A percentile compares a stretch with the other conserved stretches of the same genome.
Evolutionary conservation across 768 basidiomycete genomes (phyloP).

Genomic region (Amanita thiersii): DNA sequence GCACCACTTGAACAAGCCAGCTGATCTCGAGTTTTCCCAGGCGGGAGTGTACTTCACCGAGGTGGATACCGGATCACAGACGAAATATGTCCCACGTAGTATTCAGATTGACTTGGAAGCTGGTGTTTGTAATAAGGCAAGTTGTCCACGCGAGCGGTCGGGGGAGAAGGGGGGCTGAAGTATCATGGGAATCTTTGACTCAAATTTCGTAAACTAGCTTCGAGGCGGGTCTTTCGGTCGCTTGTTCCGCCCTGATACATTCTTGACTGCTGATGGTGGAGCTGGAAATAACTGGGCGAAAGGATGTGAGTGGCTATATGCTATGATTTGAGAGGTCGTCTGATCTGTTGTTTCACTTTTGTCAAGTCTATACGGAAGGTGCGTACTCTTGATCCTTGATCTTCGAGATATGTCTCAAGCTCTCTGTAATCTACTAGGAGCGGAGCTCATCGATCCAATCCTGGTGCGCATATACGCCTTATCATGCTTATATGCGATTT

Average conservation of each 20-base stretch:
- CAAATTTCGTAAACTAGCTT: constrained; percentile 37
- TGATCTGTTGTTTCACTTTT: constrained; percentile 5
- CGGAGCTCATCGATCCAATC: constrained; percentile 85
- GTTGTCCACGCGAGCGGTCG: too few species aligned
- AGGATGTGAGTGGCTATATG: constrained; percentile 55
- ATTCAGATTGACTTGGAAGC: constrained; percentile 88
- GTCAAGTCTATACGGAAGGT: constrained; percentile 86
- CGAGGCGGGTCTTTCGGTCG: constrained; percentile 54
- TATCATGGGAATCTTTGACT: background rate
- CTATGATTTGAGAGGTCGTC: constrained; percentile 1
- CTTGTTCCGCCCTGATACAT: constrained; percentile 87
- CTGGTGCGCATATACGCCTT: constrained; percentile 33
- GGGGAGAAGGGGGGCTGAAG: too few species aligned
- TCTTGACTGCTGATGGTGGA: constrained; percentile 48
- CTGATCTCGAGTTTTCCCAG: constrained; percentile 24
- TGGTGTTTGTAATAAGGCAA: constrained; percentile 73
- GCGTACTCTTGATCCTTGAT: constrained; percentile 12
- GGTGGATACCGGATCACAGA: constrained; percentile 37
- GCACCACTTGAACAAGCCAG: background rate
- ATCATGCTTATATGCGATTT: constrained; percentile 3
- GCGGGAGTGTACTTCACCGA: constrained; percentile 80
- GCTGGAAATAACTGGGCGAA: constrained; percentile 97
- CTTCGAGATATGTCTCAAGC: background rate
- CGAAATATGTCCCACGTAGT: constrained; percentile 85
- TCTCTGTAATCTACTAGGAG: constrained; percentile 38